Evolutionary conservation across 495 filamentous ascomycete genomes (phyloP).

Genomic region (Lophium mytilinum): DNA sequence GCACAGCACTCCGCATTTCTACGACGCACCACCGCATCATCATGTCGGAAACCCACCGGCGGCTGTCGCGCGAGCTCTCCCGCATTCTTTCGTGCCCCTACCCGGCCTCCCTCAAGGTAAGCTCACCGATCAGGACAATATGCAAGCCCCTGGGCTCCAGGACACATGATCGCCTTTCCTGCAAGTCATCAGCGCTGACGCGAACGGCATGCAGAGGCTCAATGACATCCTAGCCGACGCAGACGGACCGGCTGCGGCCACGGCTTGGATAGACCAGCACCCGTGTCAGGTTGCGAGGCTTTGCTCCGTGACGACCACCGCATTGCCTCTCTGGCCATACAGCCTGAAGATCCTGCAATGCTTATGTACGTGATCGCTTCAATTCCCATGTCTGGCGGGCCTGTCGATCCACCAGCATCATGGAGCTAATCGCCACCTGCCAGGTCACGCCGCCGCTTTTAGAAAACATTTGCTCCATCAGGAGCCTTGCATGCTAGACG

Average conservation of each 20-base stretch:
- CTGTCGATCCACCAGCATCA: not conserved
- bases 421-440: constrained; percentile 15
- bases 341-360: constrained; percentile 26
- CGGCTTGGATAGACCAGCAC: constrained; percentile 16
- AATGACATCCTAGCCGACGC: constrained; percentile 17
- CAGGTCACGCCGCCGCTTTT: constrained; percentile 21
- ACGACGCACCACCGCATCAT: not conserved
- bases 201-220: constrained; percentile 19
- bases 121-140: not conserved
- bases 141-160: not conserved
- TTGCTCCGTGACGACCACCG: constrained; percentile 21
- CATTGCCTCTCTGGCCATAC: constrained; percentile 27
- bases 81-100: constrained; percentile 15
- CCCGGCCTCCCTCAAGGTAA: constrained; percentile 10
- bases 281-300: constrained; percentile 24
- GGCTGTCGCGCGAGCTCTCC: constrained; percentile 13
- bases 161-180: constrained; percentile 16
- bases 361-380: constrained; percentile 23
- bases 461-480: constrained; percentile 21
- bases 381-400: not conserved
- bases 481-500: constrained; percentile 23
- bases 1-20: no score
- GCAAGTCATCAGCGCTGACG: constrained; percentile 19
- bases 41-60: constrained; percentile 6
- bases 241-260: constrained; percentile 6